Evolutionary conservation across 257 asterid species (phyloP).

Genomic region (Capsicum pubescens): DNA sequence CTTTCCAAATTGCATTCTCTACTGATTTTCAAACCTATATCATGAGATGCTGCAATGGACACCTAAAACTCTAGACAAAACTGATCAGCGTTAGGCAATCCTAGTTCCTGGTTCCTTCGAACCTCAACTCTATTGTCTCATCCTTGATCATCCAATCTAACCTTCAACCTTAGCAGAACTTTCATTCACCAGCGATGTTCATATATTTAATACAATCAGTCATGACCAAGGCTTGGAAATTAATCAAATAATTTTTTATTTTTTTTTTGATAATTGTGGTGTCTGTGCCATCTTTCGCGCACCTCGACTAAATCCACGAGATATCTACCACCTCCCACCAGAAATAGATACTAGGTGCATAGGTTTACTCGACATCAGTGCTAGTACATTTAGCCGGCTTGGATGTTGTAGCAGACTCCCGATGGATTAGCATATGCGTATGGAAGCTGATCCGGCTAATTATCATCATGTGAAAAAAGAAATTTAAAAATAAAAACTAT

Average conservation of each 20-base stretch:
- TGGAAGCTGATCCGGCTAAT: not conserved
- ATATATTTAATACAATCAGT: not conserved
- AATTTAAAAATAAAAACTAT: too few relatives aligned
- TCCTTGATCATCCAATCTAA: constrained; percentile 3
- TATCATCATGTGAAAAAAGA: too few relatives aligned
- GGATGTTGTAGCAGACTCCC: not conserved
- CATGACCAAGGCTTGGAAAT: not conserved
- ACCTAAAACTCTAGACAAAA: not conserved
- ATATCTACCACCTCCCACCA: too few relatives aligned
- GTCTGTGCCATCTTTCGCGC: too few relatives aligned
- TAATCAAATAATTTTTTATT: not conserved
- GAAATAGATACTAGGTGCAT: not conserved
- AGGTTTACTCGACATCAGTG: not conserved
- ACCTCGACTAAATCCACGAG: too few relatives aligned
- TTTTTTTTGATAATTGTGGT: too few relatives aligned
- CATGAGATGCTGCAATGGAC: not conserved
- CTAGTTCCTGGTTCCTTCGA: not conserved
- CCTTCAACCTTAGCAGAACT: constrained; percentile 4
- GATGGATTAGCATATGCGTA: not conserved
- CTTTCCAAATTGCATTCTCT: not conserved
- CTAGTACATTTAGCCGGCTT: not conserved
- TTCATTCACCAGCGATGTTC: not conserved
- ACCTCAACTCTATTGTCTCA: not conserved
- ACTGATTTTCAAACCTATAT: constrained; percentile 14
- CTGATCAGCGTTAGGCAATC: not conserved